These are phyloP conservation scores for Termitomyces sp. DNA, from an alignment of 768 basidiomycete species.

Conservation along the genomic window DNA sequence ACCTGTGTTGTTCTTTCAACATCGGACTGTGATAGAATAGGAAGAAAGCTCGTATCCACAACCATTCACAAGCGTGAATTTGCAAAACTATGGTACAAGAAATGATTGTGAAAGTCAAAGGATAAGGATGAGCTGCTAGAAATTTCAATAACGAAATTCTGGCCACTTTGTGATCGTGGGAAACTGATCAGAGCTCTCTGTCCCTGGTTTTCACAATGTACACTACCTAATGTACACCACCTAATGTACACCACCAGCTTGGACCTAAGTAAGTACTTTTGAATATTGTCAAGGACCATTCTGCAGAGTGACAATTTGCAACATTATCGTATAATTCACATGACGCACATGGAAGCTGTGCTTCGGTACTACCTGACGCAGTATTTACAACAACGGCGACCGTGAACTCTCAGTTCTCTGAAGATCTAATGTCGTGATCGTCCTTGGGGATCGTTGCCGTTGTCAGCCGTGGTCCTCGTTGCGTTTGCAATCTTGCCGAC, in stretches of 20 bases:
- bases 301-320: not conserved
- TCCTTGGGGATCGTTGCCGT: not conserved
- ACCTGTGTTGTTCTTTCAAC: constrained; percentile 60
- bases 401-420: not conserved
- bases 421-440: not conserved
- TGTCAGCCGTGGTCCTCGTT: not conserved
- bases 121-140: not conserved
- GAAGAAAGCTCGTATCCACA: constrained; percentile 44
- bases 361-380: too few relatives aligned
- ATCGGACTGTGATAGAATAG: constrained; percentile 47
- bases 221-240: too few relatives aligned
- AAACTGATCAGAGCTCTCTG: not conserved
- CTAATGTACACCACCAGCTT: too few relatives aligned
- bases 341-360: not conserved
- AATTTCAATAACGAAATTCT: not conserved
- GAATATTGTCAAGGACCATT: too few relatives aligned
- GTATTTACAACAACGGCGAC: too few relatives aligned
- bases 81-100: not conserved
- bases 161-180: constrained; percentile 2
- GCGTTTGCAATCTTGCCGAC: not conserved
- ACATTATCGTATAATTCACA: not conserved
- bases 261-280: too few relatives aligned
- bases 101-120: not conserved
- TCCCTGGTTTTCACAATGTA: too few relatives aligned
- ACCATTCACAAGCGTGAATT: constrained; percentile 12